Conservation (phyloP, 2,329 filamentous ascomycete species). For the Colletotrichum caudatum region DNA sequence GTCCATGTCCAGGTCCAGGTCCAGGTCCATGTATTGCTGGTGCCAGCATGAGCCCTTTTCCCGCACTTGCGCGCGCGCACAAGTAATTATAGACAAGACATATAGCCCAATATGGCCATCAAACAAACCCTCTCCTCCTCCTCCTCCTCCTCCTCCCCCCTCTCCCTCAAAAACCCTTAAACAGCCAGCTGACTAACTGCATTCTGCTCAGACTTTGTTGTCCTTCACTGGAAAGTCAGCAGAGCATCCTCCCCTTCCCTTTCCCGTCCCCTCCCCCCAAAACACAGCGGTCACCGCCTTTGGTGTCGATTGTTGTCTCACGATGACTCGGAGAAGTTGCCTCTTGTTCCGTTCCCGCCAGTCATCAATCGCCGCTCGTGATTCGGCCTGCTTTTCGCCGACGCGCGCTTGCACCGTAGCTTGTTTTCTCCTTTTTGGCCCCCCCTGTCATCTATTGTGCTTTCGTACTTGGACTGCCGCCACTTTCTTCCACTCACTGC, state of each 20-base stretch:
- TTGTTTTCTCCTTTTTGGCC: constrained; percentile 1
- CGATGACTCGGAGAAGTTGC: not conserved
- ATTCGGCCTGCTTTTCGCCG: no score
- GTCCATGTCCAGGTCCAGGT: not conserved
- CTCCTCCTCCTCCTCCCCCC: not conserved
- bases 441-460: not conserved
- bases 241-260: not conserved
- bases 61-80: no score
- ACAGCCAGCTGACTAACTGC: not conserved
- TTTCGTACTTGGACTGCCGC: constrained; percentile 22
- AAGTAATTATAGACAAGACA: not conserved
- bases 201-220: not conserved
- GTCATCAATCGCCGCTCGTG: not conserved
- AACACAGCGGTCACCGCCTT: not conserved
- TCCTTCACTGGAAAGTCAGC: not conserved
- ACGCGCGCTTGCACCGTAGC: not conserved
- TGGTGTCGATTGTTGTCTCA: not conserved
- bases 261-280: not conserved
- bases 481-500: not conserved
- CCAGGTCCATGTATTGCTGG: not conserved
- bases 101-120: not conserved
- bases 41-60: constrained; percentile 13
- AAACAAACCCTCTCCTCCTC: constrained; percentile 1
- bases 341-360: not conserved
- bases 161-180: not conserved